Evolutionary conservation across 1,284 basidiomycete species (phyloP), one percentile per base, ranked within the genome.

Genomic region (Cutaneotrichosporon mucoides): DNA sequence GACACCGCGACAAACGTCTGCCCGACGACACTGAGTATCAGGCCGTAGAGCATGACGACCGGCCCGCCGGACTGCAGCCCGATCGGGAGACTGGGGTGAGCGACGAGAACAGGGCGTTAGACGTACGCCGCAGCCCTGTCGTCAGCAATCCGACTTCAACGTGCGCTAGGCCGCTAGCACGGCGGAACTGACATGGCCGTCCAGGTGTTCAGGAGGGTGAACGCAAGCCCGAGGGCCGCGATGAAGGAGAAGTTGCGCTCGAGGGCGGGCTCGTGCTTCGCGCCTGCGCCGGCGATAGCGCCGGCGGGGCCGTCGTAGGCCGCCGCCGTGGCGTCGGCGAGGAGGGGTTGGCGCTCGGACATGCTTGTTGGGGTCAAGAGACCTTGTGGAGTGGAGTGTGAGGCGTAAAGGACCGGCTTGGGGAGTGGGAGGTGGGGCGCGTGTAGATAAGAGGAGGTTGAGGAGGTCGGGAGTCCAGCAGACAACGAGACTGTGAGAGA

Each of bases 11-110:
- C 24, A 24, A 24, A 24, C 24, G 24, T 24, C 24, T 24, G 24
- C 4, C 70, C 73, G n/a, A 66, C 6, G 1, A 61, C 62, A 5
- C 66, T 66, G 7, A 68, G 59, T 16, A 75, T 41, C 37, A 77
- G 64, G 16, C 75, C 75, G 68, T 69, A 77, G 13, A 75, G 60
- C 44, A 74, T 68, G 1, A 68, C 70, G 3, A 68, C 66, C 9
- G 70, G 66, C 5, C 74, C 75, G 8, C 74, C 75, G 0, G 71
- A 72, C 9, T 68, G 51, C 12, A 77, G 67, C 8, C 56, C 60
- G 16, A 68, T 40, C 35, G 53, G 33, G 6, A 65, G 53, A n/a
- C 56, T 44, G n/a, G 46, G 11, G n/a, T 41, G 5, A 47, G 45
- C 11, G 2, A 33, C 8, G 16, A 35, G 12, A 24, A 24, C 24